Evolutionary conservation across 306 rosid species (phyloP), one percentile per base, ranked within the genome.

Genomic region (Corylus americana): DNA sequence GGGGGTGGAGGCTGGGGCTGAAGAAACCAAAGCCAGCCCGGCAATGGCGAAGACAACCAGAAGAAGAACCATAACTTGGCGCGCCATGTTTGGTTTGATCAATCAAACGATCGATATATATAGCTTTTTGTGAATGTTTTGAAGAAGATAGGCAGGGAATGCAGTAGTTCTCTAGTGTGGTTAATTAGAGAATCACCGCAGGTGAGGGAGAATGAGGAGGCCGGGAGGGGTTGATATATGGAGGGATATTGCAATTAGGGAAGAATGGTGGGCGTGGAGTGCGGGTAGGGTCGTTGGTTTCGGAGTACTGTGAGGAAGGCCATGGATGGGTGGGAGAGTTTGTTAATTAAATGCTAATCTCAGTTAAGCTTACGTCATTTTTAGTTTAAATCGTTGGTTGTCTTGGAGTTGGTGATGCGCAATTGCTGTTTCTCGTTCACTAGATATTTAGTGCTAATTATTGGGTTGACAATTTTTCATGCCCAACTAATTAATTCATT

Each of bases 11-110:
- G 17, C 29, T 8, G 73, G 22, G 55, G 4, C 58, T 53, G 61
- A 8, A 1, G 87, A 45, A 11, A 88, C 90, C 17, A n/a, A 74
- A 1, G 84, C 79, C 22, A 80, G 3, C 39, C 87, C 89, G 12
- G 83, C 80, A 35, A 89, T 14, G 86, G 82, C 89, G 45, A 90
- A 80, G 57, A 89, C 69, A 54, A 83, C 75, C 1, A 93, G 76
- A 58, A 79, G 88, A 4, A 84, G 53, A 79, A 85, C 54, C 48
- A 77, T 64, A 55, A 85, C 57, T 8, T 55, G 82, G 72, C 90
- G 90, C 49, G 89, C 90, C 98, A 93, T 92, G 78, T 17, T 37
- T 63, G 8, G 6, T 49, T 22, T 22, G 25, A 22, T 31, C 20
- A 16, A 55, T 5, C 10, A 9, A 16, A 8, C 4, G 1, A 50